These are phyloP conservation scores for Lepiota subincarnata DNA, from an alignment of 768 basidiomycete genomes.

Conservation along the genomic window DNA sequence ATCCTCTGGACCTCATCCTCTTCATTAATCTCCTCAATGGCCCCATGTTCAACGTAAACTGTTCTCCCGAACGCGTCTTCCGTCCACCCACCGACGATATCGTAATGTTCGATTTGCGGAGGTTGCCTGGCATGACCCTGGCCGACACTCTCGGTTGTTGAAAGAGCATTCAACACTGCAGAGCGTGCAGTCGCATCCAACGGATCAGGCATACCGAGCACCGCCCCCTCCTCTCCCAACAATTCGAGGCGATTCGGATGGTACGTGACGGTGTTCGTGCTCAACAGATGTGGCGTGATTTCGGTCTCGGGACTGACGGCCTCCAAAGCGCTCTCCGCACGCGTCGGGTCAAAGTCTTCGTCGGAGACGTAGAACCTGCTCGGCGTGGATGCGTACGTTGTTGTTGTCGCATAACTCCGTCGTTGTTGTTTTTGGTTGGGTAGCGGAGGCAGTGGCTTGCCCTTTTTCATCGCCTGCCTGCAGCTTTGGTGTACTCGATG, in stretches of 20 bases:
- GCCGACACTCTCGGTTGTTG: background rate
- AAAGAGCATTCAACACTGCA: slow-evolving; percentile 1
- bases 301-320: slow-evolving; percentile 1
- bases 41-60: slow-evolving; percentile 21
- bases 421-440: background rate
- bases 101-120: slow-evolving; percentile 2
- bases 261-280: slow-evolving; percentile 2
- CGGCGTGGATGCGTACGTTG: slow-evolving; percentile 11
- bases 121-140: background rate
- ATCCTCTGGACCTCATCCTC: slow-evolving; percentile 19
- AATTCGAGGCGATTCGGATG: slow-evolving; percentile 4
- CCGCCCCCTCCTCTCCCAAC: background rate
- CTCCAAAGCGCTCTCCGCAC: background rate
- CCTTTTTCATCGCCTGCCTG: background rate
- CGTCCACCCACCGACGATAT: slow-evolving; percentile 24
- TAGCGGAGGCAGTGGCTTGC: slow-evolving; percentile 2
- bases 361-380: slow-evolving; percentile 8
- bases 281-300: slow-evolving; percentile 6
- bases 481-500: background rate
- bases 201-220: slow-evolving; percentile 1
- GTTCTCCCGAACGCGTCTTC: slow-evolving; percentile 20
- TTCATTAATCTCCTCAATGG: slow-evolving; percentile 25
- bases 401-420: background rate
- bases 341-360: background rate
- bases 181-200: background rate